These are phyloP conservation scores for Calcarisporium arbuscula DNA, from an alignment of 2,329 filamentous ascomycete genomes.

Conservation along the genomic window DNA sequence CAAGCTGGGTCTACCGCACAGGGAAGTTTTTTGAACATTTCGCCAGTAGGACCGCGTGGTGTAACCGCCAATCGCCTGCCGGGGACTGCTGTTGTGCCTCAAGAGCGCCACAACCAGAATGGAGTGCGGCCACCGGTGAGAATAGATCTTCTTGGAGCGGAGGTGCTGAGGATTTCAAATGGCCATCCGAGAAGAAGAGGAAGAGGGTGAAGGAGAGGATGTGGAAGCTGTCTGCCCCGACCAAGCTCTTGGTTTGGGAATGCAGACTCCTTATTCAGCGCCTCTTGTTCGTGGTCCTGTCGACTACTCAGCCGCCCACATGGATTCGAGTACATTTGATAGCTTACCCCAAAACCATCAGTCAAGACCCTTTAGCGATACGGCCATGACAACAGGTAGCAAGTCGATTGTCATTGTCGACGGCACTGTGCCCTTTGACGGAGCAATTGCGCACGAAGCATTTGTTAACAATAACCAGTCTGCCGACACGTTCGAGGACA, in stretches of 20 bases:
- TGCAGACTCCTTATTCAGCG: conserved; percentile 17
- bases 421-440: conserved; percentile 47
- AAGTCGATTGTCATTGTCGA: conserved; percentile 88
- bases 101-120: conserved; percentile 38
- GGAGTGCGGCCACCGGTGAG: conserved; percentile 51
- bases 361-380: conserved; percentile 43
- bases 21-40: conserved; percentile 41
- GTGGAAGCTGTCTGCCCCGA: no score
- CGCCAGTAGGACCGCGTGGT: conserved; percentile 43
- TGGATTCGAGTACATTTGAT: conserved; percentile 34
- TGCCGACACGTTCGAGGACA: conserved; percentile 47
- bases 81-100: conserved; percentile 54
- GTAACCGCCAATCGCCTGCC: conserved; percentile 53
- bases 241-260: conserved; percentile 14
- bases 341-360: conserved; percentile 23
- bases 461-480: conserved; percentile 38
- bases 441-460: conserved; percentile 44
- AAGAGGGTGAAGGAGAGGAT: conserved; percentile 31
- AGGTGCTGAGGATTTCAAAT: conserved; percentile 75
- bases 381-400: conserved; percentile 68
- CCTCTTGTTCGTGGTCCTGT: conserved; percentile 22
- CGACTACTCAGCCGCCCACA: conserved; percentile 37
- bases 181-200: conserved; percentile 65
- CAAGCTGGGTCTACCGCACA: conserved; percentile 38
- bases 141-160: conserved; percentile 77